Percentiles rank a stretch among this genome's conserved stretches.
phyloP scores from a whole-genome alignment of 805 yeast genomes.

The Candida michaelii region DNA sequence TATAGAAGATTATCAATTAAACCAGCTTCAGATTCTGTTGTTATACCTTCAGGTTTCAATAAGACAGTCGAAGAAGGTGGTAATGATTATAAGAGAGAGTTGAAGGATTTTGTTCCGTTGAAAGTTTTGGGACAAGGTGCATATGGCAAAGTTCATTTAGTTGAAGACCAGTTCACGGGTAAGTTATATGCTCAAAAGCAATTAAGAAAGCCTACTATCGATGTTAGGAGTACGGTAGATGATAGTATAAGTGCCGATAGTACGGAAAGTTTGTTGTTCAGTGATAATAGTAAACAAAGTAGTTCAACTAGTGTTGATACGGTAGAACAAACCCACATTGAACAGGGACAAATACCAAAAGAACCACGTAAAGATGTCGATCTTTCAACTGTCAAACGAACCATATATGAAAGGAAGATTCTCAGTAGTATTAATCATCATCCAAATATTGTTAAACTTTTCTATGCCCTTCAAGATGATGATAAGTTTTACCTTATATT shows the following conservation, averaged over 20 bases:
- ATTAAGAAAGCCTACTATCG: conserved; percentile 35
- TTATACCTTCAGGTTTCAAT: conserved; percentile 14
- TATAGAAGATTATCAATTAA: conserved; percentile 16
- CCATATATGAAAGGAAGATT: conserved; percentile 41
- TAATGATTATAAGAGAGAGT: conserved; percentile 2
- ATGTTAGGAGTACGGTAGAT: conserved; percentile 15
- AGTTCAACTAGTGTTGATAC: background rate
- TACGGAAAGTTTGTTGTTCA: background rate
- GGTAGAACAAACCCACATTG: too few relatives aligned
- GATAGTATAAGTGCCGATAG: background rate
- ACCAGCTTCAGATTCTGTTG: conserved; percentile 12
- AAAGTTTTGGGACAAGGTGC: conserved; percentile 46
- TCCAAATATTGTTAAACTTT: conserved; percentile 44
- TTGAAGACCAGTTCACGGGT: conserved; percentile 36
- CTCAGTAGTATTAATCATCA: conserved; percentile 40
- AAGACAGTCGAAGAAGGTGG: conserved; percentile 7
- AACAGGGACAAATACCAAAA: too few relatives aligned
- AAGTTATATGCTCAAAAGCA: conserved; percentile 45
- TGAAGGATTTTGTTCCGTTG: conserved; percentile 38
- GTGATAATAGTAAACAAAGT: background rate
- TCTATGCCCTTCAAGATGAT: conserved; percentile 45
- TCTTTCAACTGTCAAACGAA: conserved; percentile 23
- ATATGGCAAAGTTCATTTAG: conserved; percentile 44
- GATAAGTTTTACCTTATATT: conserved; percentile 42
- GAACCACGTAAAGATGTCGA: background rate